phyloP scores from a whole-genome alignment of 2,329 filamentous ascomycete species.

The Exserohilum rostratum region DNA sequence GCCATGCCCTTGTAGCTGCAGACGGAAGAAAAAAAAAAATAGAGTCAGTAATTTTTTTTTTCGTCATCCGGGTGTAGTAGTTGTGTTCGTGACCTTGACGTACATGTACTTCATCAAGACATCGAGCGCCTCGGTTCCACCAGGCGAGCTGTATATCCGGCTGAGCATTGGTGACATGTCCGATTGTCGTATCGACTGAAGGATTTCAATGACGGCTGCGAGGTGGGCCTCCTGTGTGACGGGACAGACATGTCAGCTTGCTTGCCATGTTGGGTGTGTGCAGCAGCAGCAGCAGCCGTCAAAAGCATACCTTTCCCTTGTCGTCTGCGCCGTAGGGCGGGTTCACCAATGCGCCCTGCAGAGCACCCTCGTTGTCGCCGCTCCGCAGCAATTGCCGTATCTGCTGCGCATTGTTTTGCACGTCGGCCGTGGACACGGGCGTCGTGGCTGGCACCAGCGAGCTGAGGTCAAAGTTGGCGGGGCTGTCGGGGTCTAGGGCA shows the following conservation, averaged over 20 bases:
- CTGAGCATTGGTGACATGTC: constrained; percentile 92
- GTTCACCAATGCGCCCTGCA: constrained; percentile 82
- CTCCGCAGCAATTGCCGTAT: constrained; percentile 86
- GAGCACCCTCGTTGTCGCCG: constrained; percentile 84
- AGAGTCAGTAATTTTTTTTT: too few relatives aligned
- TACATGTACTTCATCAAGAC: constrained; percentile 98
- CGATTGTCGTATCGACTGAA: constrained; percentile 93
- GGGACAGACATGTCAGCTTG: constrained; percentile 26
- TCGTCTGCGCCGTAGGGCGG: constrained; percentile 72
- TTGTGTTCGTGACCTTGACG: constrained; percentile 44
- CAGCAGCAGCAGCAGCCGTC: not conserved
- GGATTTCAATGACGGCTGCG: constrained; percentile 85
- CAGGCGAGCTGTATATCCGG: constrained; percentile 77
- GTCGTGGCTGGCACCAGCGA: constrained; percentile 79
- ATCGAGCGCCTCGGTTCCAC: constrained; percentile 84
- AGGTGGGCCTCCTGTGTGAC: constrained; percentile 76
- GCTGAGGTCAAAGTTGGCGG: constrained; percentile 86
- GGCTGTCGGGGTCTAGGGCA: constrained; percentile 85
- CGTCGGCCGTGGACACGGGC: constrained; percentile 76
- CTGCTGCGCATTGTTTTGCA: constrained; percentile 77
- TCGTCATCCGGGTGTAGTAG: constrained; percentile 1
- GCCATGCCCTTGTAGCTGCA: constrained; percentile 88
- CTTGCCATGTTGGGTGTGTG: constrained; percentile 27
- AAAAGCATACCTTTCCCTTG: constrained; percentile 58
- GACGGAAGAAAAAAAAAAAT: constrained; percentile 21